A percentile compares a stretch with the other conserved stretches of the same genome.
phyloP scores from a whole-genome alignment of 345 rosid species.

The Punica granatum region DNA sequence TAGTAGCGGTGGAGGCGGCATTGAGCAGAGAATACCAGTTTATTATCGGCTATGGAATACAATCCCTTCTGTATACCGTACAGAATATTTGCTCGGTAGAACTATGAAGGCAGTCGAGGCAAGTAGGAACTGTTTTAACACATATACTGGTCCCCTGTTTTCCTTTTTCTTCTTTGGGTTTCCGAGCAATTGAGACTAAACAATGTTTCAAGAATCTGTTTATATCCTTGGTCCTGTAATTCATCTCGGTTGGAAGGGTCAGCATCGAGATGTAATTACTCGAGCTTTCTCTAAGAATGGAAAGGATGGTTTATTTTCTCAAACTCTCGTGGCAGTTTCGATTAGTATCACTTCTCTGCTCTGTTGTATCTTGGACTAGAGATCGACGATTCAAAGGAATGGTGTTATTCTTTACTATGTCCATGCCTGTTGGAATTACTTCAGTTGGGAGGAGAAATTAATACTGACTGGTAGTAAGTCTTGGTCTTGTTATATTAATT shows the following conservation, averaged over 20 bases:
- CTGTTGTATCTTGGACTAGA: background rate
- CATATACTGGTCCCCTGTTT: background rate
- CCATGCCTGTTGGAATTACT: background rate
- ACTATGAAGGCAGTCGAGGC: background rate
- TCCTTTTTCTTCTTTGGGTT: background rate
- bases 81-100: background rate
- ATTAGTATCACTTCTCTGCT: background rate
- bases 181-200: background rate
- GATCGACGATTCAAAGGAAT: background rate
- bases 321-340: background rate
- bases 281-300: background rate
- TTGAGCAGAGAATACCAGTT: slow-evolving; percentile 1
- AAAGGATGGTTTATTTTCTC: background rate
- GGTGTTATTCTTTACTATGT: background rate
- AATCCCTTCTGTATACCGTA: background rate
- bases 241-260: background rate
- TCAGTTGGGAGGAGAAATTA: background rate
- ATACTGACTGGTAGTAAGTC: too few species aligned
- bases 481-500: too few species aligned
- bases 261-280: background rate
- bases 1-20: slow-evolving; percentile 4
- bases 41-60: background rate
- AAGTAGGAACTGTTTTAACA: background rate
- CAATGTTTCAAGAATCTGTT: background rate
- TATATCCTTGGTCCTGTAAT: background rate